A percentile compares a stretch with the other conserved stretches of the same genome.
These are phyloP conservation scores for Petunia hybrid DNA, from an alignment of 305 asterid species.

Conservation along the genomic window DNA sequence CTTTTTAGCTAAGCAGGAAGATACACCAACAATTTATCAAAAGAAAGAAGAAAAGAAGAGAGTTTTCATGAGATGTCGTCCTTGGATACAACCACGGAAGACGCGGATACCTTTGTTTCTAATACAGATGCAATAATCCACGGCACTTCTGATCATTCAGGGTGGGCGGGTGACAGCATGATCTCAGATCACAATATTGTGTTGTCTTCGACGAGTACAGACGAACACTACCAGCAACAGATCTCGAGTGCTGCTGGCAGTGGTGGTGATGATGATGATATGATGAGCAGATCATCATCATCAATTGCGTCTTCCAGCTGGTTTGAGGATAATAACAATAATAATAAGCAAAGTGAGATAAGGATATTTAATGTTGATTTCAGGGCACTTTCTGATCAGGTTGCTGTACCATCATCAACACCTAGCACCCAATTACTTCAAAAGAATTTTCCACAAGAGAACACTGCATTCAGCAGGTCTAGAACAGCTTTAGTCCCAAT, in stretches of 20 bases:
- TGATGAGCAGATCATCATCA: background rate
- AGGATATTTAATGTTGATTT: constrained; percentile 19
- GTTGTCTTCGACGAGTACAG: background rate
- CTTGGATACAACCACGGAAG: background rate
- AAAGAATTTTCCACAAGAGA: too few relatives aligned
- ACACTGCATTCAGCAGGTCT: too few relatives aligned
- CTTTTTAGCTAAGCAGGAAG: background rate
- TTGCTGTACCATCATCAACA: too few relatives aligned
- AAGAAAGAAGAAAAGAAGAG: background rate
- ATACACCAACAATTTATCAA: too few relatives aligned
- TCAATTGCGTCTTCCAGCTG: background rate
- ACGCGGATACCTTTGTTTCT: background rate
- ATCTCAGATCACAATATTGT: background rate
- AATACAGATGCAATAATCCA: background rate
- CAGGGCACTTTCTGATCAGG: background rate
- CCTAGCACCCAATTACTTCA: too few relatives aligned
- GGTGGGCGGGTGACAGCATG: background rate
- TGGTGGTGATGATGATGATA: background rate
- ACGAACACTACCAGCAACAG: background rate
- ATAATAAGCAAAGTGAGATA: background rate
- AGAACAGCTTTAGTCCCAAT: too few relatives aligned
- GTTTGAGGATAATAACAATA: background rate
- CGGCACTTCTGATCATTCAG: background rate
- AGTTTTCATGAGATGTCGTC: background rate
- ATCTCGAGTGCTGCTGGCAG: background rate